Evolutionary conservation across 495 filamentous ascomycete genomes (phyloP).

Genomic region (Annulohypoxylon bovei): DNA sequence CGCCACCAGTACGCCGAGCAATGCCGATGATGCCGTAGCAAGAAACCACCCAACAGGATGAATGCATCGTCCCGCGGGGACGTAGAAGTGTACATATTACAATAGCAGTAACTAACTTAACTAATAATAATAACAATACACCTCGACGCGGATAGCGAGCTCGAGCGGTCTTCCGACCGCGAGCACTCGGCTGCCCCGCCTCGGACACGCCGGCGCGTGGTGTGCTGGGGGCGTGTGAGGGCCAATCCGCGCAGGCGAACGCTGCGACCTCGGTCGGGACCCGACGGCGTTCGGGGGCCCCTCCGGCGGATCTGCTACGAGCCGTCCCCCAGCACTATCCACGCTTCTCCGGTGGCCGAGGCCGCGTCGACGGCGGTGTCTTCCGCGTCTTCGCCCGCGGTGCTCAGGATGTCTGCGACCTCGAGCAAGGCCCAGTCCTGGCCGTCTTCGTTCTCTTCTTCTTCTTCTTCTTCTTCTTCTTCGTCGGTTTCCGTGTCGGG

Average conservation of each 20-base stretch:
- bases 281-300: slow-evolving; percentile 49
- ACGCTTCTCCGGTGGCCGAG: slow-evolving; percentile 39
- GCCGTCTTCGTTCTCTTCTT: neutral
- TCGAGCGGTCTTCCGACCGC: slow-evolving; percentile 25
- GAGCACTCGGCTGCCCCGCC: slow-evolving; percentile 35
- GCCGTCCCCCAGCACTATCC: slow-evolving; percentile 58
- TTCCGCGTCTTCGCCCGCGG: slow-evolving; percentile 17
- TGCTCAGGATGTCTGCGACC: neutral
- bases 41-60: neutral
- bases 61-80: slow-evolving; percentile 22
- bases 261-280: slow-evolving; percentile 43
- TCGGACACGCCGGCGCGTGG: slow-evolving; percentile 16
- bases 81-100: slow-evolving; percentile 26
- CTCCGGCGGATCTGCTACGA: slow-evolving; percentile 59
- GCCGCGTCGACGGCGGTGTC: slow-evolving; percentile 31
- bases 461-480: slow-evolving; percentile 16
- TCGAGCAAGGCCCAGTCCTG: slow-evolving; percentile 33
- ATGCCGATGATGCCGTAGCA: slow-evolving; percentile 16
- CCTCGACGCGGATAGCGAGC: slow-evolving; percentile 33
- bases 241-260: slow-evolving; percentile 49
- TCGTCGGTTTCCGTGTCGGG: slow-evolving; percentile 29
- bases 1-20: slow-evolving; percentile 33
- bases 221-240: slow-evolving; percentile 40
- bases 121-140: slow-evolving; percentile 9
- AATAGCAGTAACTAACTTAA: neutral